Evolutionary conservation across 2,329 filamentous ascomycete genomes (phyloP), one percentile per base, ranked within the genome.

Genomic region (Aspergillus chevalieri): DNA sequence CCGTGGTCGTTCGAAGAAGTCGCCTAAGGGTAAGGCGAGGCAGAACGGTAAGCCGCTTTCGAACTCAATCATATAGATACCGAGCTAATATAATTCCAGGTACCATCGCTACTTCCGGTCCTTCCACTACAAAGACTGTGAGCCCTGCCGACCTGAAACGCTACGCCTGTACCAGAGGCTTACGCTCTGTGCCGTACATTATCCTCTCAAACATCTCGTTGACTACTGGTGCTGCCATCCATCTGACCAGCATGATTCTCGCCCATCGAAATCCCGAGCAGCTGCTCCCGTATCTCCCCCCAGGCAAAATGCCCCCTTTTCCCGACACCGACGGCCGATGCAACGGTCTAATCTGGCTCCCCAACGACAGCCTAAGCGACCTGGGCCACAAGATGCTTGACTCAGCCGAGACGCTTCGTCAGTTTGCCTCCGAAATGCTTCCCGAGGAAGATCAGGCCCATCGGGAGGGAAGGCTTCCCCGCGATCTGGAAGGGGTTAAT

Each of bases 131-230:
- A 17, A 41, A 41, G 38, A 19, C 38, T 19, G 38, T 41, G 15
- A 41, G 9, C n/a, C n/a, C 34, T 10, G 46, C 34, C 10, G 59
- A 64, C 7, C 24, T 64, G 21, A 57, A 57, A 45, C 52, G 49
- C n/a, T 68, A 57, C 43, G 51, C 65, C 3, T 65, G 64, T 43
- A 65, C 65, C 14, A 57, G 66, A 10, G 66, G 66, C 3, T 57
- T 69, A 28, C 63, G 62, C 24, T 68, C 66, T 3, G 56, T 69
- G n/a, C 65, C 66, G n/a, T 66, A 63, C 46, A 44, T 69, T 4
- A 57, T 67, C 30, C 44, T 68, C 15, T 59, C 61, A 2, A 52
- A 63, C 21, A 52, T 58, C 7, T 52, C 45, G 17, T 57, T 60
- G 46, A 61, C 58, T 1, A 59, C 56, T 38, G 59, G 51, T 43